These are phyloP conservation scores for Myriangium duriaei DNA, from an alignment of 2,329 filamentous ascomycete genomes.

Conservation along the genomic window DNA sequence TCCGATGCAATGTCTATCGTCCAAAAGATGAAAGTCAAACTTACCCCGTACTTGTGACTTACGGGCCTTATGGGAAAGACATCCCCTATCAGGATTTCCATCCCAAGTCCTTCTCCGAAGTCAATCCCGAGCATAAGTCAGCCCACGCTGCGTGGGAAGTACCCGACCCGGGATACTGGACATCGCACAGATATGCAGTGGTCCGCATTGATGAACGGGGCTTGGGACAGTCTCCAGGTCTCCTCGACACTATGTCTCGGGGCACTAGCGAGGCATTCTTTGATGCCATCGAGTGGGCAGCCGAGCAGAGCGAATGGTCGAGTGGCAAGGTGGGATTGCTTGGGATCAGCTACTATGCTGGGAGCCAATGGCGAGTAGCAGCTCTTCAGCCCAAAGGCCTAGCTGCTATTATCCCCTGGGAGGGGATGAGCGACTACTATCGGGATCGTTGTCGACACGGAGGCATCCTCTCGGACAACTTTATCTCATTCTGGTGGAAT, in stretches of 20 bases:
- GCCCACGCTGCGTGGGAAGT: slow-evolving; percentile 35
- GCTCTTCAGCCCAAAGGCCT: slow-evolving; percentile 40
- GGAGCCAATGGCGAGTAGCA: slow-evolving; percentile 43
- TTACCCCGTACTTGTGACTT: slow-evolving; percentile 54
- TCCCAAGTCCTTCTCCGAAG: slow-evolving; percentile 34
- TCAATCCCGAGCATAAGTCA: slow-evolving; percentile 27
- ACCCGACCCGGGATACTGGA: slow-evolving; percentile 29
- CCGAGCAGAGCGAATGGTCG: slow-evolving; percentile 14
- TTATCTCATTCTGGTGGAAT: slow-evolving; percentile 54
- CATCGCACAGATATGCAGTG: slow-evolving; percentile 15
- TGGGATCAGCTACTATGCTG: slow-evolving; percentile 40
- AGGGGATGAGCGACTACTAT: slow-evolving; percentile 45
- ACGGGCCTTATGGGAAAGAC: slow-evolving; percentile 64
- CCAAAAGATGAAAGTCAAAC: slow-evolving; percentile 26
- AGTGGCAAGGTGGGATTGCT: slow-evolving; percentile 29
- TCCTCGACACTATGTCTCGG: slow-evolving; percentile 42
- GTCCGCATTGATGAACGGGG: slow-evolving; percentile 39
- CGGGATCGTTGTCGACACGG: slow-evolving; percentile 32
- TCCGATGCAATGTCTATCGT: slow-evolving; percentile 24
- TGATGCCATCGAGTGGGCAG: slow-evolving; percentile 15
- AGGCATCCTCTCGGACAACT: slow-evolving; percentile 24
- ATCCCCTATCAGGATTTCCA: slow-evolving; percentile 50
- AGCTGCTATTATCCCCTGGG: slow-evolving; percentile 41
- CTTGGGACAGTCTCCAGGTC: slow-evolving; percentile 39
- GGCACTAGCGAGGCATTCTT: slow-evolving; percentile 28